Evolutionary conservation across 2,329 filamentous ascomycete genomes (phyloP).

Genomic region (Emydomyces testavorans): DNA sequence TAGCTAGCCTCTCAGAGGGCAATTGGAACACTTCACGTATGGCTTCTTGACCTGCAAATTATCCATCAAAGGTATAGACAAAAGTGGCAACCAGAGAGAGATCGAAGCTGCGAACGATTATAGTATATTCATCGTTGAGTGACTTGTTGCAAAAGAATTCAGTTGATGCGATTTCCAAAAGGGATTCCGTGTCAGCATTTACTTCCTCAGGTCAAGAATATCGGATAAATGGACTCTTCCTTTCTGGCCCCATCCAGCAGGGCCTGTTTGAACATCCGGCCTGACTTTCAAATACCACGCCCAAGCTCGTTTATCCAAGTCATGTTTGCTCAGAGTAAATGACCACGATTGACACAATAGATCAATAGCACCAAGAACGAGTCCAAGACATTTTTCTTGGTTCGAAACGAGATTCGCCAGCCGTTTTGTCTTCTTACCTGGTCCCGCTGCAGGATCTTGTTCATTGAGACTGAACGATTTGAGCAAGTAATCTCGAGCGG

Average conservation of each 20-base stretch:
- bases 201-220: constrained; percentile 8
- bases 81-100: neutral
- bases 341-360: constrained; percentile 65
- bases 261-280: constrained; percentile 62
- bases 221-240: constrained; percentile 45
- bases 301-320: constrained; percentile 69
- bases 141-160: too few relatives aligned
- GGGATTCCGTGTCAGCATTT: neutral
- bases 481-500: constrained; percentile 48
- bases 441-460: neutral
- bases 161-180: too few relatives aligned
- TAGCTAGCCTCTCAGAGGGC: neutral
- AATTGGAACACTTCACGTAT: neutral
- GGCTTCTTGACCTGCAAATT: neutral
- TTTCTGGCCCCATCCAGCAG: constrained; percentile 74
- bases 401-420: constrained; percentile 49
- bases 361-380: constrained; percentile 60
- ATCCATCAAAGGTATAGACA: too few relatives aligned
- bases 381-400: constrained; percentile 57
- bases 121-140: too few relatives aligned
- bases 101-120: too few relatives aligned
- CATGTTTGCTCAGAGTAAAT: constrained; percentile 47
- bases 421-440: constrained; percentile 15
- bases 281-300: constrained; percentile 67
- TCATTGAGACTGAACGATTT: constrained; percentile 31